A percentile compares a stretch with the other conserved stretches of the same genome.
Evolutionary conservation across 176 grass and related monocot species (phyloP).

Genomic region (Hyparrhenia diplandra): DNA sequence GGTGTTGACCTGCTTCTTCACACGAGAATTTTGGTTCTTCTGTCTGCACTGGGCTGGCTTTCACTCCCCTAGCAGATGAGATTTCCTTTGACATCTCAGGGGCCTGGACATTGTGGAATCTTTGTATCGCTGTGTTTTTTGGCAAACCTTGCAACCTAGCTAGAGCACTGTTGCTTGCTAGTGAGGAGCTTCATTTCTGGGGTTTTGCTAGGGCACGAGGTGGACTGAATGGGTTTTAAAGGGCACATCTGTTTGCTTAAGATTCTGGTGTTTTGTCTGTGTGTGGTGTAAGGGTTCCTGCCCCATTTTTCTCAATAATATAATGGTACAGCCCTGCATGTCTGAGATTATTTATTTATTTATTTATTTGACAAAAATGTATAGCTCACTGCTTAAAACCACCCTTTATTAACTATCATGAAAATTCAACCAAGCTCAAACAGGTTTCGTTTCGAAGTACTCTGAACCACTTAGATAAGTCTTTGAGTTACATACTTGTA

Average conservation of each 20-base stretch:
- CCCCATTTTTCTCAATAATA: neutral
- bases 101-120: no score
- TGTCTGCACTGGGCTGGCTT: no score
- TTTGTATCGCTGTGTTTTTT: no score
- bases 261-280: neutral
- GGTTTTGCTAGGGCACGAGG: neutral
- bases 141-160: no score
- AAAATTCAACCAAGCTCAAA: neutral
- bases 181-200: neutral
- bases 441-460: neutral
- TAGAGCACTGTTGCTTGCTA: no score
- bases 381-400: neutral
- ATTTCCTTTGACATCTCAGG: no score
- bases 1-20: no score
- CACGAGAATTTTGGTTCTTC: no score
- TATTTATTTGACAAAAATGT: neutral
- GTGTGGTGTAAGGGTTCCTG: neutral
- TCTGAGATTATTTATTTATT: no score
- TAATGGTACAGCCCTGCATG: neutral
- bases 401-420: neutral
- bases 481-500: neutral
- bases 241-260: neutral
- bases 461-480: neutral
- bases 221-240: neutral
- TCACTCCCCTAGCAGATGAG: no score